Base-by-base conservation (phyloP, 2,329 filamentous ascomycete genomes). In the Colletotrichum cordylinicola region DNA sequence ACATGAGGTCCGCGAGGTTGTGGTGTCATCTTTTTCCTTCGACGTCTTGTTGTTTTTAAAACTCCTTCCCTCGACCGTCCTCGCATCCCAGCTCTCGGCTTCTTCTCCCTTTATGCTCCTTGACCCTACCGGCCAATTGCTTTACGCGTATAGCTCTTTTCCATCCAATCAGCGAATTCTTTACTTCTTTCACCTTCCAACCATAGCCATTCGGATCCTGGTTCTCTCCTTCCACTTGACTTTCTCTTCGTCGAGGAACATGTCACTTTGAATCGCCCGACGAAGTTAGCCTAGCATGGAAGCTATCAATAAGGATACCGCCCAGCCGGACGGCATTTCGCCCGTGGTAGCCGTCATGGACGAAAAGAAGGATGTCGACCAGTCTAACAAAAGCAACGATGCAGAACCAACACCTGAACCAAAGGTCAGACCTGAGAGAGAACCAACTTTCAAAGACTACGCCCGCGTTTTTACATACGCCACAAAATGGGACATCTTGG, bases 391-490 rank as follows among this genome's bases (percentile, higher is more conserved):
- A 7, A 58, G 72, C 13, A 67, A 81, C 75, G 82, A 86, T 21
- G 2, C 43, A 18, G 80, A 83, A 67, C 74, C 80, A 33, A 80
- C 80, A 3, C 74, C 77, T 6, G 82, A 86, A 71, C 79, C 81
- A 67, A 86, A 87, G 75, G 70, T 79, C 4, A 84, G 83, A 10
- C 86, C 87, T 7, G 86, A 89, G 79, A 84, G 88, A 71, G 86
- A 88, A 72, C 87, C 88, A 1, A 80, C 76, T 3, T 82, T 88
- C 68, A 81, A 82, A 15, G 89, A 90, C 80, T 90, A 89, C 78
- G 62, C 87, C 55, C 86, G 90, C 72, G 83, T 91, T 56, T 91
- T 91, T 78, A 82, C 82, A 21, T 91, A 91, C 83, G 89, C 88
- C 21, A 88, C 83, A n/a, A 85, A 84, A 79, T 88, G 86, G 86